phyloP scores from a whole-genome alignment of 768 basidiomycete species.

The Leucosporidium yakuticum region DNA sequence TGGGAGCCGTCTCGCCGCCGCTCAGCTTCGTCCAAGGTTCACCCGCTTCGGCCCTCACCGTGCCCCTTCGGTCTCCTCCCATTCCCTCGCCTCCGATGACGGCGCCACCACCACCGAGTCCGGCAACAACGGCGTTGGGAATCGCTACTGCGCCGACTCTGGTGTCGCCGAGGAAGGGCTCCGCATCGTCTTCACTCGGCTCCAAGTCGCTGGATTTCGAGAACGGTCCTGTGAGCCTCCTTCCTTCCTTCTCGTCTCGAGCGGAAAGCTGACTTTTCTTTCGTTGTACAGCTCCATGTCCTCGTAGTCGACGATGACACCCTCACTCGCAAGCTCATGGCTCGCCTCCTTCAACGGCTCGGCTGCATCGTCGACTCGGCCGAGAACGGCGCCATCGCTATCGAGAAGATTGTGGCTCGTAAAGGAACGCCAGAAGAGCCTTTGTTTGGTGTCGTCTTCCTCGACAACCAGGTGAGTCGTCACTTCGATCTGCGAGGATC shows the following conservation, averaged over 20 bases:
- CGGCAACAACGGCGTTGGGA: too few species aligned
- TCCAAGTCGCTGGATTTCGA: neutral
- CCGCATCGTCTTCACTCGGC: too few species aligned
- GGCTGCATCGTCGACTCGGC: constrained; percentile 73
- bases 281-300: constrained; percentile 13
- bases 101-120: too few species aligned
- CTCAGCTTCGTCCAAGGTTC: too few species aligned
- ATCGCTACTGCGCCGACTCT: too few species aligned
- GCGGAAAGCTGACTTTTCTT: neutral
- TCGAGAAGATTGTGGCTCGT: constrained; percentile 59
- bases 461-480: constrained; percentile 55
- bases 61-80: too few species aligned
- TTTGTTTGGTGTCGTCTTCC: constrained; percentile 50
- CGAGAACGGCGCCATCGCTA: constrained; percentile 72
- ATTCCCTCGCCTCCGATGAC: too few species aligned
- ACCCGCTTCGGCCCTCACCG: too few species aligned
- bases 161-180: too few species aligned
- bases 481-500: neutral
- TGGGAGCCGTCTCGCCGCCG: too few species aligned
- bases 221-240: neutral
- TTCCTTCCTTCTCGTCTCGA: neutral
- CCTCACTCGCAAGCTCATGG: constrained; percentile 74
- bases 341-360: constrained; percentile 63
- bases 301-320: constrained; percentile 54
- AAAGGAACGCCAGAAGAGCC: neutral